Percentiles rank a stretch among this genome's conserved stretches.
phyloP scores from a whole-genome alignment of 2,329 filamentous ascomycete genomes.

The Penicillium corylophilum region DNA sequence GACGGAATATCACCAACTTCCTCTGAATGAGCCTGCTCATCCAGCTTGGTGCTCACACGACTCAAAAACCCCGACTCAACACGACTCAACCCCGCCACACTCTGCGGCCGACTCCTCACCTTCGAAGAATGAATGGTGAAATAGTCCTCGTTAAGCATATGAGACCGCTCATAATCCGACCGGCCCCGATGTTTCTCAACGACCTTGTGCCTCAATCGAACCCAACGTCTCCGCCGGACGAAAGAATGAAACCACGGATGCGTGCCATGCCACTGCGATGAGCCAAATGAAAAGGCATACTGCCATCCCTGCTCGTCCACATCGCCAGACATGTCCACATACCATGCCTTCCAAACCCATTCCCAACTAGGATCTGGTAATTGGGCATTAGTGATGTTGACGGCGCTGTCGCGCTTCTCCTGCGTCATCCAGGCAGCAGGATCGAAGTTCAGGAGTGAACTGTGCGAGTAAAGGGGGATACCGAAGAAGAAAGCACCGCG shows the following conservation, averaged over 20 bases:
- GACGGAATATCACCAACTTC: slow-evolving; percentile 65
- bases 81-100: slow-evolving; percentile 34
- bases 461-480: slow-evolving; percentile 81
- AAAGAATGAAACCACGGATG: slow-evolving; percentile 92
- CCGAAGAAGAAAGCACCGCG: slow-evolving; percentile 87
- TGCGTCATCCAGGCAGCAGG: slow-evolving; percentile 82
- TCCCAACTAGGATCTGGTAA: slow-evolving; percentile 93
- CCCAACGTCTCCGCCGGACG: slow-evolving; percentile 86
- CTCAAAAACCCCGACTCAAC: slow-evolving; percentile 31
- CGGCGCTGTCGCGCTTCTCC: slow-evolving; percentile 56
- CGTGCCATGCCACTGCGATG: slow-evolving; percentile 82
- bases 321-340: slow-evolving; percentile 74
- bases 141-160: slow-evolving; percentile 73
- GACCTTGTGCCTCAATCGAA: slow-evolving; percentile 70
- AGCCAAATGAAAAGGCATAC: slow-evolving; percentile 85
- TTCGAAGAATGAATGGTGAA: slow-evolving; percentile 69
- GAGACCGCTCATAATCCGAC: slow-evolving; percentile 47
- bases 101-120: slow-evolving; percentile 44
- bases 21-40: slow-evolving; percentile 47
- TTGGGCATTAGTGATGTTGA: slow-evolving; percentile 80
- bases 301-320: slow-evolving; percentile 93
- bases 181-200: slow-evolving; percentile 29
- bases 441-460: slow-evolving; percentile 81
- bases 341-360: slow-evolving; percentile 76
- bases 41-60: slow-evolving; percentile 43